Evolutionary conservation across 164 flowering plant species (phyloP), one percentile per base, ranked within the genome.

Genomic region (Vitis labrusca): DNA sequence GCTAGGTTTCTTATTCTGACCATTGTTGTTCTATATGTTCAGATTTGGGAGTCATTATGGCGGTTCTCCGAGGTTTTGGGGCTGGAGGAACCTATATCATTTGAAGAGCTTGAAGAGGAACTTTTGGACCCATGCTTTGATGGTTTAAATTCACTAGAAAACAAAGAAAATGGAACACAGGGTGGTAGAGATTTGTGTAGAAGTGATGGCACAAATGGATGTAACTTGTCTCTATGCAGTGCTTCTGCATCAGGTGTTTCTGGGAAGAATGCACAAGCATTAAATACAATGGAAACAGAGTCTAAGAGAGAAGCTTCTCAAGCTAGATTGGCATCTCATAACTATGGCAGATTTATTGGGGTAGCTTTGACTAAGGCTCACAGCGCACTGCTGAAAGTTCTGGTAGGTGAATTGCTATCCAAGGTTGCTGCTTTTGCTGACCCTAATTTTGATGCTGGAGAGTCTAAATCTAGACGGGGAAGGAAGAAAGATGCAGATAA

Each of bases 381-480:
- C 73, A 80, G 74, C 47, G 82, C 92, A 12, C 76, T 95, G 74
- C 81, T 95, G 59, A 82, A 82, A 68, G 84, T 89, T 64, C 83
- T 95, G 10, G 78, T 91, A 2, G 70, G 88, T 61, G 99, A 91
- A 82, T 79, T 95, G 61, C 91, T 84, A 70, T 83, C 85, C 14
- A 93, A 84, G 81, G 90, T 89, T 63, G 91, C 91, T 65, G 82
- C 84, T 30, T 68, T 91, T 72, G 88, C 87, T 23, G 96, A 91
- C 76, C 98, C 97, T 15, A 91, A 74, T 78, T 78, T 82, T 86
- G 97, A 90, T 79, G 76, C 78, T 73, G 95, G 96, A 61, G 99
- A 93, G 58, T 74, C 78, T 11, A 91, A 86, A 79, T 67, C 97
- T 9, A 89, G 76, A 73, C 68, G 97, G 61, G 97, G 97, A 59